Base-by-base conservation (phyloP, 2,329 filamentous ascomycete species). In the Aspergillus fumigatiaffinis region DNA sequence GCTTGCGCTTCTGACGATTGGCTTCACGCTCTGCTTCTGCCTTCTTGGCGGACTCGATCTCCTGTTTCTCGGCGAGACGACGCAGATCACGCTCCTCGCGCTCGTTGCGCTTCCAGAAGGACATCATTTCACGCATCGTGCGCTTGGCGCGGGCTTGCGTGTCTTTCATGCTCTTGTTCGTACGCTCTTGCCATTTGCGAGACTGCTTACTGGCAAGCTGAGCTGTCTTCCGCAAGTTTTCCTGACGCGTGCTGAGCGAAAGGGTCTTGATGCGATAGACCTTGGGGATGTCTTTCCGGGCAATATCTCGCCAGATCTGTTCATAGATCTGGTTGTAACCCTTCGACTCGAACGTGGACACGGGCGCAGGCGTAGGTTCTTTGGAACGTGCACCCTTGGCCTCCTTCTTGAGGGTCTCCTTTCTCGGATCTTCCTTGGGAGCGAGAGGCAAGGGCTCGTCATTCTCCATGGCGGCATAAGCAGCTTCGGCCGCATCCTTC, bases 51-150 rank as follows among this genome's bases (percentile, higher is more conserved):
- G 94, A 95, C 73, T 99, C 94, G 50, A 99, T 84, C 77, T 97
- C 94, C 73, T 96, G 92, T 73, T 89, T 91, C 80, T 99, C 94
- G 4, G 94, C 94, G 53, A 92, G 87, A 79, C 96, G 95, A 65
- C 94, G 88, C 63, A 95, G 81, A 73, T 99, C 94, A 59, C 94
- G 90, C 73, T 99, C 94, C 72, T 99, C 94, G 53, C 93, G 89
- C 75, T 99, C 94, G 73, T 99, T 99, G 56, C 93, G 89, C 78
- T 97, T 97, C 94, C 94, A 99, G 83, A 97, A 99, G 57, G 90
- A 87, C 84, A 97, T 94, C 94, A 99, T 99, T 77, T 99, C 94
- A 72, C 94, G 87, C 94, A 99, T 99, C 58, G 93, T 93, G 65
- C 94, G 89, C 82, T 99, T 99, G 57, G 94, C 94, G 50, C 94